Evolutionary conservation across 2,329 filamentous ascomycete genomes (phyloP), one percentile per base, ranked within the genome.

Genomic region (Magnaporthiopsis rhizophila): DNA sequence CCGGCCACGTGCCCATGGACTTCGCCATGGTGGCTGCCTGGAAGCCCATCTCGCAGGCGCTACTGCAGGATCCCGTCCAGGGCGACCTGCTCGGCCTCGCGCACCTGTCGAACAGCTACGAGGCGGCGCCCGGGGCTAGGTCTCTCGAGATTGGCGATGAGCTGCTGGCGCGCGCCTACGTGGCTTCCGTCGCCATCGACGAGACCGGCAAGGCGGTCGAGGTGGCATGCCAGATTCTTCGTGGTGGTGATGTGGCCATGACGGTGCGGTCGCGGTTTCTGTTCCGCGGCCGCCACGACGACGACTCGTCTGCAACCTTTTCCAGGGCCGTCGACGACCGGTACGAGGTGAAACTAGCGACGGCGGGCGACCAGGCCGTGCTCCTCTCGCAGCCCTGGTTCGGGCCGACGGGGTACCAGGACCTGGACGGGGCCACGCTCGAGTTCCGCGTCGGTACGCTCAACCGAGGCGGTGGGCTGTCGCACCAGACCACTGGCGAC

Each of bases 181-280:
- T 99, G 79, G 98, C 98, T 71, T 92, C 95, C n/a, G 92, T 99
- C 72, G 89, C 99, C 81, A 99, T 98, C 80, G 93, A 98, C 76
- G 92, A 96, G 15, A 92, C 95, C 66, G 95, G 95, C 60, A 99
- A 99, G 83, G 97, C 99, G 93, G 95, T 99, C 28, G 95, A 99
- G 78, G 93, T 99, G 24, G 97, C 93, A 72, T 96, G 95, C 67
- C 98, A 95, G 72, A 89, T 85, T 64, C 89, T 95, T 59, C 21
- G n/a, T 24, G 38, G 24, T 2, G 60, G 60, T 1, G 18, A n/a
- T 3, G 21, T 28, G 9, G 38, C 26, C 60, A 3, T 62, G 60
- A 50, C 60, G 60, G 24, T 62, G 12, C 32, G 32, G 12, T 62
- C 60, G n/a, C 34, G 34, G 3, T 62, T 62, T 38, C 36, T 62